These are phyloP conservation scores for Tympanopsis confertula DNA, from an alignment of 2,329 filamentous ascomycete species.

Conservation along the genomic window DNA sequence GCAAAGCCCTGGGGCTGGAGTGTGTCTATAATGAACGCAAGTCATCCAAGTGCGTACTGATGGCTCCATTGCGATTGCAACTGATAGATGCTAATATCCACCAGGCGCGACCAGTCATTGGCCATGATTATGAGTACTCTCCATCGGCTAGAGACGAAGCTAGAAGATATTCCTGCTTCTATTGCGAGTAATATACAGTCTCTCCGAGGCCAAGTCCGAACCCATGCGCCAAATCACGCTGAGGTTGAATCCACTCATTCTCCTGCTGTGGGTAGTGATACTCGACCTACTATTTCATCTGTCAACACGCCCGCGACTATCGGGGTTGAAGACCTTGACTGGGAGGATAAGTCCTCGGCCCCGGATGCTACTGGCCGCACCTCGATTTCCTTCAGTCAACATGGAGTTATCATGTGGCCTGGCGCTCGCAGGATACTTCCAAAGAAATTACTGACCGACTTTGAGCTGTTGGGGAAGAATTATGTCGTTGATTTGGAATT, in stretches of 20 bases:
- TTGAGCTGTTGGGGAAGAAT: slow-evolving; percentile 26
- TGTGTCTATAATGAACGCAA: slow-evolving; percentile 40
- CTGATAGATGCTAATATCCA: slow-evolving; percentile 1
- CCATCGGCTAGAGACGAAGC: slow-evolving; percentile 36
- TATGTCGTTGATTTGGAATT: slow-evolving; percentile 37
- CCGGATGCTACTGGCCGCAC: slow-evolving; percentile 18
- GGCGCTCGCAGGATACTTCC: slow-evolving; percentile 30
- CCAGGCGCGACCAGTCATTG: slow-evolving; percentile 38
- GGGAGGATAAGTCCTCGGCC: slow-evolving; percentile 5
- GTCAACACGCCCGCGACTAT: neutral
- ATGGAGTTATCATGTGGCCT: slow-evolving; percentile 35
- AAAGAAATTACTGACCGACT: slow-evolving; percentile 20
- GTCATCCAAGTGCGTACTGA: slow-evolving; percentile 30
- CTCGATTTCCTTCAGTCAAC: slow-evolving; percentile 35
- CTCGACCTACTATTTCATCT: too few relatives aligned
- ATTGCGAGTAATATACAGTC: slow-evolving; percentile 14
- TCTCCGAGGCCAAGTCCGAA: slow-evolving; percentile 5
- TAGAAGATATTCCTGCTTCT: slow-evolving; percentile 30
- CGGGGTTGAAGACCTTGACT: neutral
- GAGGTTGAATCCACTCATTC: slow-evolving; percentile 7
- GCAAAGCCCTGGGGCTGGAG: slow-evolving; percentile 31
- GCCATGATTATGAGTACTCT: slow-evolving; percentile 41
- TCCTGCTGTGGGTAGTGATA: neutral
- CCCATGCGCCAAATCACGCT: slow-evolving; percentile 3
- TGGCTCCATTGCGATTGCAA: neutral